These are phyloP conservation scores for Metschnikowia drakensbergensis DNA, from an alignment of 805 yeast genomes.

Conservation along the genomic window DNA sequence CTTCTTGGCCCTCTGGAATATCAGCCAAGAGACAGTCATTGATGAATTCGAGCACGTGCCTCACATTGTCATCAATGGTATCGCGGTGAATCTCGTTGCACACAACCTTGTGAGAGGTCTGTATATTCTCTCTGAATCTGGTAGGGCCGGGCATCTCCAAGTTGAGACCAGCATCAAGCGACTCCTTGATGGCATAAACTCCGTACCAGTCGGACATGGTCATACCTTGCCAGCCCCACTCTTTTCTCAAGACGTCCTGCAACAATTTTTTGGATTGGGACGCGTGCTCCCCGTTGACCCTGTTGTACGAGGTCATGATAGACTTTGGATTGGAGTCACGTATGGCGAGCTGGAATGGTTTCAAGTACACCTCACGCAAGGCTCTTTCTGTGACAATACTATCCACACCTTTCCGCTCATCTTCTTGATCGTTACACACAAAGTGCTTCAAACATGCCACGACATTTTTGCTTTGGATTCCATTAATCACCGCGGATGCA, in stretches of 20 bases:
- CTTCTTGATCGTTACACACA: slow-evolving; percentile 61
- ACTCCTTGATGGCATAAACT: slow-evolving; percentile 42
- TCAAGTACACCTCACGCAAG: slow-evolving; percentile 58
- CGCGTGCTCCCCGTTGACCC: slow-evolving; percentile 57
- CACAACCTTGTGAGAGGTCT: slow-evolving; percentile 40
- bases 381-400: slow-evolving; percentile 56
- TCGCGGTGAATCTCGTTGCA: slow-evolving; percentile 39
- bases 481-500: slow-evolving; percentile 49
- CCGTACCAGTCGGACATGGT: slow-evolving; percentile 68
- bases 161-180: slow-evolving; percentile 55
- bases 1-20: slow-evolving; percentile 36
- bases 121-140: slow-evolving; percentile 39
- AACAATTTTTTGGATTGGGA: slow-evolving; percentile 44
- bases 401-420: slow-evolving; percentile 47
- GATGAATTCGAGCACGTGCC: slow-evolving; percentile 45
- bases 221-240: slow-evolving; percentile 56
- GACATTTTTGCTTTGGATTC: slow-evolving; percentile 50
- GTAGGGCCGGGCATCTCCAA: slow-evolving; percentile 68
- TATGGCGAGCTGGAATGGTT: slow-evolving; percentile 60
- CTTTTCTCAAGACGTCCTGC: slow-evolving; percentile 46
- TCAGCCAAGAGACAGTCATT: slow-evolving; percentile 41
- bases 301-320: slow-evolving; percentile 62
- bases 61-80: slow-evolving; percentile 46
- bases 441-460: slow-evolving; percentile 60
- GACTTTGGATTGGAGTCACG: slow-evolving; percentile 50